Conservation (phyloP, 352 stramenopile genomes). For the Globisporangium nodosum region DNA sequence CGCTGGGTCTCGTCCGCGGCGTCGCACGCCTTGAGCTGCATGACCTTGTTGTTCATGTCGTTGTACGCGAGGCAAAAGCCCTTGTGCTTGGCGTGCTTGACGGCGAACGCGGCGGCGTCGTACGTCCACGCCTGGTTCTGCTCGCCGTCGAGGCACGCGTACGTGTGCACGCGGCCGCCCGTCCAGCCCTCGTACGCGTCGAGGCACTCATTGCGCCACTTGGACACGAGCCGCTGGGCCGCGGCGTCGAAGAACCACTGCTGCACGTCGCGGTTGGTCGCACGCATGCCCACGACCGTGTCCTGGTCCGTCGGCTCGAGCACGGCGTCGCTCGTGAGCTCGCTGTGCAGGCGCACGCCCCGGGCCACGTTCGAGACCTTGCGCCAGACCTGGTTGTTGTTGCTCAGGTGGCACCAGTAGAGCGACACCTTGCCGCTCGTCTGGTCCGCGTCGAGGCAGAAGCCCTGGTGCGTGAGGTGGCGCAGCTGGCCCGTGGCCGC, state of each 20-base stretch:
- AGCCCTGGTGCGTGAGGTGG: slow-evolving; percentile 38
- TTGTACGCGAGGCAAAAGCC: slow-evolving; percentile 50
- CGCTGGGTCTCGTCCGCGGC: slow-evolving; percentile 34
- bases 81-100: slow-evolving; percentile 43
- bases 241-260: slow-evolving; percentile 48
- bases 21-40: slow-evolving; percentile 48
- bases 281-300: slow-evolving; percentile 20
- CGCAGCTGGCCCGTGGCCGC: slow-evolving; percentile 32
- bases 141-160: slow-evolving; percentile 40
- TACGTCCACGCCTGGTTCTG: slow-evolving; percentile 61
- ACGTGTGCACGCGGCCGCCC: slow-evolving; percentile 54
- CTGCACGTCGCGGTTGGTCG: slow-evolving; percentile 17
- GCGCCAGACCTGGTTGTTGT: slow-evolving; percentile 59
- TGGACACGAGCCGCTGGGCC: slow-evolving; percentile 31
- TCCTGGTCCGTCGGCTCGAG: slow-evolving; percentile 27
- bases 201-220: slow-evolving; percentile 45
- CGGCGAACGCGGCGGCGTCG: slow-evolving; percentile 26
- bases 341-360: slow-evolving; percentile 26
- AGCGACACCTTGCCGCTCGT: slow-evolving; percentile 30
- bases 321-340: slow-evolving; percentile 17
- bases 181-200: slow-evolving; percentile 55
- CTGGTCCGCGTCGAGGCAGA: slow-evolving; percentile 55
- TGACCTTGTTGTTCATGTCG: slow-evolving; percentile 31
- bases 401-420: slow-evolving; percentile 41
- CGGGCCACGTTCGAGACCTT: slow-evolving; percentile 24